Conservation (phyloP, 139 green algal genomes). For the Chlamydomonas urium region DNA sequence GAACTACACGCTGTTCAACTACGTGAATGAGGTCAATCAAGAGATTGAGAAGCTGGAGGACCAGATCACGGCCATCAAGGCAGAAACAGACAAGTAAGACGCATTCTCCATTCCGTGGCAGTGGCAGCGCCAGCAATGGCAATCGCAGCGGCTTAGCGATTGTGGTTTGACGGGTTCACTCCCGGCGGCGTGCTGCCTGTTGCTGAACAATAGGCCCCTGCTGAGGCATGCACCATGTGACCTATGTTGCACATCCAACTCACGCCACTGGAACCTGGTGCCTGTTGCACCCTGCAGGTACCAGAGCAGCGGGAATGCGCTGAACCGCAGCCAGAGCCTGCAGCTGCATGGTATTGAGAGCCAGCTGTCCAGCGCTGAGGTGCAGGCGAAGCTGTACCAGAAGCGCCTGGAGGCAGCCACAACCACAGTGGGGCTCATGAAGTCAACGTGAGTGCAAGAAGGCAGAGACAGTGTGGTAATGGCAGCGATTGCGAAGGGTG, state of each 20-base stretch:
- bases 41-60: conserved; percentile 77
- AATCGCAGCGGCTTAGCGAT: too few relatives aligned
- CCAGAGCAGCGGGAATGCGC: conserved; percentile 21
- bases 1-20: conserved; percentile 83
- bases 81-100: conserved; percentile 47
- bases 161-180: too few relatives aligned
- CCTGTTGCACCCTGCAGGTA: too few relatives aligned
- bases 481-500: too few relatives aligned
- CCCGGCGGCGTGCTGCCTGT: too few relatives aligned
- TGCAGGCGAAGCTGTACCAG: conserved; percentile 53
- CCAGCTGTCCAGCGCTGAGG: conserved; percentile 33
- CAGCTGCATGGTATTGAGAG: conserved; percentile 37
- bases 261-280: too few relatives aligned
- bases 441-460: conserved; percentile 11
- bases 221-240: not conserved
- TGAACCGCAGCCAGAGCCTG: conserved; percentile 31
- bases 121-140: too few relatives aligned
- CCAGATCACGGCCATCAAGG: conserved; percentile 53
- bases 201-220: too few relatives aligned
- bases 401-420: conserved; percentile 24
- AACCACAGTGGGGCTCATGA: conserved; percentile 47
- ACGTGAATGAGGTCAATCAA: conserved; percentile 76
- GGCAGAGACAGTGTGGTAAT: too few relatives aligned
- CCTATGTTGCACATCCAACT: not conserved
- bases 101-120: too few relatives aligned